Evolutionary conservation across 768 basidiomycete genomes (phyloP), one percentile per base, ranked within the genome.

Genomic region (Boletus patriciae): DNA sequence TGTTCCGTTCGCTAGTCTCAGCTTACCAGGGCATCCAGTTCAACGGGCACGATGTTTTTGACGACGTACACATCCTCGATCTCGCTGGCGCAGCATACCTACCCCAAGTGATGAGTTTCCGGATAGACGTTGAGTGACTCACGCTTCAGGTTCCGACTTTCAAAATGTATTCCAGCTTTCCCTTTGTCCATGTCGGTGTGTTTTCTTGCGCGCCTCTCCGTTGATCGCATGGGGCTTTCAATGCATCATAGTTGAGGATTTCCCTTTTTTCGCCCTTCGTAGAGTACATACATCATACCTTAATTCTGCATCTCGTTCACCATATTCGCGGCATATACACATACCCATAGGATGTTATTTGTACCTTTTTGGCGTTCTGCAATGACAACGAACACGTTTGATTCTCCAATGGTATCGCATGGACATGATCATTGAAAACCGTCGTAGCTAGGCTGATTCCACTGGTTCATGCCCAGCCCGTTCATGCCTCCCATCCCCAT

Each of bases 41-140:
- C 65, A 93, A 95, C 44, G 94, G 94, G 2, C 82, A 81, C 48
- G 85, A 84, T 18, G 85, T 90, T 4, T 94, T 84, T 64, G 91
- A 94, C 62, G 94, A 96, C 73, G 86, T 94, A 37, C 82, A 88
- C 71, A 80, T 89, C 38, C 77, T 97, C 44, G 94, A 98, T 66
- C 79, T 96, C 34, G 91, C 92, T 5, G 91, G 88, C 11, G 83
- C 86, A 6, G 93, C 92, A 37, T 97, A 95, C 73, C 75, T 96
- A 21, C 92, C 94, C 0, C 94, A 96, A 70, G 91, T 94, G 11
- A 92, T 88, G 58, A 86, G 86, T 70, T 88, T 87, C 66, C 77
- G 74, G 33, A 80, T 90, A 63, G 83, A 86, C 42, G 68, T 76
- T 1, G 58, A 58, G 19, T 72, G 53, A 52, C 27, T 16, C 3